Conservation (phyloP, 345 rosid species). For the Euphorbia peplus region DNA sequence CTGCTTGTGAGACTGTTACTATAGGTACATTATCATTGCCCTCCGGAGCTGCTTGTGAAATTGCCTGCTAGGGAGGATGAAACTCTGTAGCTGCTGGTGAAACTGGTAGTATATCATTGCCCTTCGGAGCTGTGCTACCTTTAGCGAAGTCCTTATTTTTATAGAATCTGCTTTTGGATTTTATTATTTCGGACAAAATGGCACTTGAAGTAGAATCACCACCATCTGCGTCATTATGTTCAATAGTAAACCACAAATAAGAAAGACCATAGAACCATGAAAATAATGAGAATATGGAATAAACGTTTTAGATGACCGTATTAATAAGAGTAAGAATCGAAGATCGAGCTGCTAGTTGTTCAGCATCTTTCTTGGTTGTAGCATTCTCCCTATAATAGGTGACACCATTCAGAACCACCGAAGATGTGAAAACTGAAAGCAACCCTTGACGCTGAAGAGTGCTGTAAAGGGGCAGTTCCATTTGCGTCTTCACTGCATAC, state of each 20-base stretch:
- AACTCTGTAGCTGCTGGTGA: not conserved
- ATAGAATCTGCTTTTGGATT: constrained; percentile 35
- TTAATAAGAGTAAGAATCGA: constrained; percentile 38
- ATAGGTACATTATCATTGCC: not conserved
- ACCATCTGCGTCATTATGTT: constrained; percentile 10
- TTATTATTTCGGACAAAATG: constrained; percentile 30
- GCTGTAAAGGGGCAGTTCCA: constrained; percentile 31
- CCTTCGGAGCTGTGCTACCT: not conserved
- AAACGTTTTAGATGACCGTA: not conserved
- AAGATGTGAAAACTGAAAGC: constrained; percentile 31
- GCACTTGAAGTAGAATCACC: constrained; percentile 22
- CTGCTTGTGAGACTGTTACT: constrained; percentile 1
- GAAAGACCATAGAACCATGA: not conserved
- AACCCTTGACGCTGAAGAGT: constrained; percentile 21
- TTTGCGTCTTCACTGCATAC: constrained; percentile 36
- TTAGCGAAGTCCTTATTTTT: constrained; percentile 19
- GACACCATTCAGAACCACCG: constrained; percentile 31
- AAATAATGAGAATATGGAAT: not conserved
- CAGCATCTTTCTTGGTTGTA: constrained; percentile 50
- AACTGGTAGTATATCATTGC: not conserved
- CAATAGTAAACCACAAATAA: not conserved
- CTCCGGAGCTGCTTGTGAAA: not conserved
- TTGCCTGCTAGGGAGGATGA: constrained; percentile 7
- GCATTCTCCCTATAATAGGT: constrained; percentile 29
- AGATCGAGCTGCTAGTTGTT: constrained; percentile 46